Base-by-base conservation (phyloP, 1,284 basidiomycete species). In the Pascua sp. region DNA sequence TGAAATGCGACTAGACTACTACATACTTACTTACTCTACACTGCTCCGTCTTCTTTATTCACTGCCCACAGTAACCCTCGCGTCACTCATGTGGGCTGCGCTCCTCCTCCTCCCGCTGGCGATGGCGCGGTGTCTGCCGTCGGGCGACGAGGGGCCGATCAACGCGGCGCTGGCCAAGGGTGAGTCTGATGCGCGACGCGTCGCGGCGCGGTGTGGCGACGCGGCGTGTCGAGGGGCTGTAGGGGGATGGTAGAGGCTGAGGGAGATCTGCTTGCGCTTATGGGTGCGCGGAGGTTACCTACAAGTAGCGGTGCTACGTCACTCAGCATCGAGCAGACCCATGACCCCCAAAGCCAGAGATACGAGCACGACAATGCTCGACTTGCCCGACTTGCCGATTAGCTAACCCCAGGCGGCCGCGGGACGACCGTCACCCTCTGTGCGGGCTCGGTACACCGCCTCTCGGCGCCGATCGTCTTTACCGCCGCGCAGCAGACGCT, bases 401-500 rank as follows among this genome's bases (percentile, higher is more conserved):
- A 52, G 42, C 55, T 53, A 17, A 52, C 42, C 1, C n/a, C 54
- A 77, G 74, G 75, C 15, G 76, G 74, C 9, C 52, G 57, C 18
- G 65, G 66, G 2, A 64, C 69, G 2, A 63, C 56, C 0, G 75
- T 78, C n/a, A 17, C 51, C 5, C 62, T 78, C 10, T 78, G 77
- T 51, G 65, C 70, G 0, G 71, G 72, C 11, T 75, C 75, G 7
- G 70, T 75, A 3, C 73, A 77, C 59, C 61, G 66, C 12, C 59
- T 78, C 10, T 68, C 70, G 18, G 56, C 51, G 17, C 66, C 73
- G 1, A 72, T 78, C 48, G 49, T 60, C 11, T 70, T 78, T 46
- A 76, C 76, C 0, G 64, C 73, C 1, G 58, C 64, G 3, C 50
- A 63, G 9, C 77, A 77, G 57, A 73, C 68, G 2, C 56, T 78